Percentiles rank a stretch among this genome's conserved stretches.
phyloP scores from a whole-genome alignment of 495 filamentous ascomycete genomes.

The Podospora tetraspora region DNA sequence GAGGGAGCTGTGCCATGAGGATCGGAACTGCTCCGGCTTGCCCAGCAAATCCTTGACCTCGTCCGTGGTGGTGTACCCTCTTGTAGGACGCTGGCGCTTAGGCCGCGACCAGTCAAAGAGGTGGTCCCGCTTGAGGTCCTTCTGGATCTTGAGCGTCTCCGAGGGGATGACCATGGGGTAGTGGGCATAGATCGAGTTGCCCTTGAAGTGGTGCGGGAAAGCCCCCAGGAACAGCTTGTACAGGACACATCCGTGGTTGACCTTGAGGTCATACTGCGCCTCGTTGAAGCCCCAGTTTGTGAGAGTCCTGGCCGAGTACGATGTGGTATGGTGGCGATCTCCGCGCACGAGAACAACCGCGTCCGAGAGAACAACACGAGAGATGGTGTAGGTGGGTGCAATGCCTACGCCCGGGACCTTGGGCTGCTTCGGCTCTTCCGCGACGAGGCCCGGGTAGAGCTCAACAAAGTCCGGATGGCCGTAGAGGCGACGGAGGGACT shows the following conservation, averaged over 20 bases:
- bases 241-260: constrained; percentile 78
- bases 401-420: constrained; percentile 76
- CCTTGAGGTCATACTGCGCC: constrained; percentile 43
- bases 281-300: constrained; percentile 72
- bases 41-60: constrained; percentile 60
- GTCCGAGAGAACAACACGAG: constrained; percentile 77
- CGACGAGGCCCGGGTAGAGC: constrained; percentile 75
- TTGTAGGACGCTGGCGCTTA: constrained; percentile 41
- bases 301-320: constrained; percentile 67
- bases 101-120: constrained; percentile 70
- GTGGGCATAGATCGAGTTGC: constrained; percentile 80
- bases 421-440: constrained; percentile 71
- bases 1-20: constrained; percentile 56
- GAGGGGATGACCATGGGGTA: constrained; percentile 71
- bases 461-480: constrained; percentile 67
- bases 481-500: constrained; percentile 69
- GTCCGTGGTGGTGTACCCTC: constrained; percentile 55
- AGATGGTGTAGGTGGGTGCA: constrained; percentile 75
- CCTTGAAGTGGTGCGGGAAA: constrained; percentile 74
- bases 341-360: constrained; percentile 80
- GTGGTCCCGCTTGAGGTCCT: constrained; percentile 60
- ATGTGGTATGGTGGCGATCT: constrained; percentile 76
- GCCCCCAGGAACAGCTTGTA: constrained; percentile 77
- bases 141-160: constrained; percentile 71
- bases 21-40: constrained; percentile 57